Evolutionary conservation across 371 early-diverging fungal species (phyloP).

Genomic region (Circinella minor): DNA sequence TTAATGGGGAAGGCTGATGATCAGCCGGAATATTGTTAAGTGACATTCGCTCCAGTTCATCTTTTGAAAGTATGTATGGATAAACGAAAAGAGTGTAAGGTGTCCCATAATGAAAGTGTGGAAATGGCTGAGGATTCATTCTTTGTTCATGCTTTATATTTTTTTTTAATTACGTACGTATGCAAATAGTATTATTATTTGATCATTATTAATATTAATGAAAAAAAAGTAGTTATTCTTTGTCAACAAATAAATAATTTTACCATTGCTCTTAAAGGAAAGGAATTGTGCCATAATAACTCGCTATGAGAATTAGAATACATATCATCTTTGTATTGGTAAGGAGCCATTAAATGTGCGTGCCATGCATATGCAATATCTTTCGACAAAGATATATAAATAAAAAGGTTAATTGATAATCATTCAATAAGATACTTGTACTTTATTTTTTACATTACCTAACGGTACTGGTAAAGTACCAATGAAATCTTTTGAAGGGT

Average conservation of each 20-base stretch:
- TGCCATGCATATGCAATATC: slow-evolving; percentile 3
- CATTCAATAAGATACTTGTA: too few relatives aligned
- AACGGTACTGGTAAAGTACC: too few relatives aligned
- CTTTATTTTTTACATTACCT: too few relatives aligned
- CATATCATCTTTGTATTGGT: background rate
- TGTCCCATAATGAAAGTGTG: background rate
- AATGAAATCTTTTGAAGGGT: too few relatives aligned
- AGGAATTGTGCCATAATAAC: background rate
- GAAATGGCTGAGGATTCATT: background rate
- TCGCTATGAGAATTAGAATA: background rate
- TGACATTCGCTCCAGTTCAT: too few relatives aligned
- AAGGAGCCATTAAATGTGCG: background rate
- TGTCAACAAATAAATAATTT: background rate
- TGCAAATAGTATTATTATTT: background rate
- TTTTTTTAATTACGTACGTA: background rate
- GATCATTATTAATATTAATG: too few relatives aligned
- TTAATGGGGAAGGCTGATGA: background rate
- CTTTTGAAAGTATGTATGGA: background rate
- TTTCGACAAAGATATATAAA: background rate
- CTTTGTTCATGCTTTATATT: background rate
- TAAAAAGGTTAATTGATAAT: too few relatives aligned
- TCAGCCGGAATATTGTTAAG: background rate
- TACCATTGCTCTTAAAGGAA: slow-evolving; percentile 3
- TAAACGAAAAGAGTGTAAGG: background rate
- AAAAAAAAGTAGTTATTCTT: too few relatives aligned